These are phyloP conservation scores for Benincasa hispida DNA, from an alignment of 306 rosid species.

Conservation along the genomic window DNA sequence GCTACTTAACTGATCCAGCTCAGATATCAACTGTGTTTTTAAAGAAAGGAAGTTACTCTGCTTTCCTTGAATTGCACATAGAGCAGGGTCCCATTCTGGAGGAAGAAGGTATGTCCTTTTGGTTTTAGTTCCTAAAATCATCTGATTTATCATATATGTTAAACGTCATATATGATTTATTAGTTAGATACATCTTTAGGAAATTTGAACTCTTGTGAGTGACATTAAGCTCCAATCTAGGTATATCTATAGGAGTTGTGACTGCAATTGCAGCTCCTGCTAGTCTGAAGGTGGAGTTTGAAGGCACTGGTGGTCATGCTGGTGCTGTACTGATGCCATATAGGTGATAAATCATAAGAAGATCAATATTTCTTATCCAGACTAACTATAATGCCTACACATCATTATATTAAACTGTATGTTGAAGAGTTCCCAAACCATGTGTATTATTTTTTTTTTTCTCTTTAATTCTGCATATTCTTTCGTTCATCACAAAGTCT, in stretches of 20 bases:
- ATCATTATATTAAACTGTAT: not conserved
- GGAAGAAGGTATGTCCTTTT: conserved; percentile 53
- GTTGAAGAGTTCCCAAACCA: not conserved
- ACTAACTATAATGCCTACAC: not conserved
- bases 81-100: conserved; percentile 94
- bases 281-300: conserved; percentile 75
- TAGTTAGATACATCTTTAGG: not conserved
- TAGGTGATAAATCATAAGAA: conserved; percentile 33
- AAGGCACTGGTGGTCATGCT: conserved; percentile 94
- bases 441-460: not conserved
- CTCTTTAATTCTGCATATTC: not conserved
- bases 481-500: not conserved
- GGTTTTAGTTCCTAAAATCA: not conserved
- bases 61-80: conserved; percentile 85
- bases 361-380: not conserved
- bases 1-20: conserved; percentile 45
- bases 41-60: conserved; percentile 70
- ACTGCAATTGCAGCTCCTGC: conserved; percentile 97
- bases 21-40: conserved; percentile 57
- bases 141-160: not conserved
- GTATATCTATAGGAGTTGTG: conserved; percentile 71
- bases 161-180: not conserved
- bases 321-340: conserved; percentile 92
- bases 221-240: conserved; percentile 23
- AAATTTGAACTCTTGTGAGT: not conserved